Conservation (phyloP, 208 protist species). For the Leishmania arabica region DNA sequence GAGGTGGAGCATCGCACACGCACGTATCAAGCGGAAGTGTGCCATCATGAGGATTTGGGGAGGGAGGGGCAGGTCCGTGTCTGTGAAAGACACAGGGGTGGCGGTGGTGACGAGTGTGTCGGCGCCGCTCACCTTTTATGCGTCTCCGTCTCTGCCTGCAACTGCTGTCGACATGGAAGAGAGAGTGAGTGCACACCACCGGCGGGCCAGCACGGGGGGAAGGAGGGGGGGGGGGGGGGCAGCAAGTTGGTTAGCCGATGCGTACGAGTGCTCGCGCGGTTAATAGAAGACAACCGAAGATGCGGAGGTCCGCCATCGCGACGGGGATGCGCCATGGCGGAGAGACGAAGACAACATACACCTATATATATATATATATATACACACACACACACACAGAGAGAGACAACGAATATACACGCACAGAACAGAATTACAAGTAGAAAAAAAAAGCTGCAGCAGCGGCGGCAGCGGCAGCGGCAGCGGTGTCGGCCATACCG, state of each 20-base stretch:
- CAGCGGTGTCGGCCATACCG: not conserved
- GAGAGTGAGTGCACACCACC: not conserved
- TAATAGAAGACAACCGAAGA: not conserved
- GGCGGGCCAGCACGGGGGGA: too few relatives aligned
- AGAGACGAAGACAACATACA: not conserved
- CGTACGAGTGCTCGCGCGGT: not conserved
- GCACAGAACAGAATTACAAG: not conserved
- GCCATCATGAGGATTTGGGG: not conserved
- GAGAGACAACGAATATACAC: not conserved
- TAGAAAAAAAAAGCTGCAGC: not conserved
- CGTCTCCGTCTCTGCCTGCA: not conserved
- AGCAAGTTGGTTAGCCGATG: not conserved
- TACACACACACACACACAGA: too few relatives aligned
- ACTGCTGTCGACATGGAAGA: not conserved
- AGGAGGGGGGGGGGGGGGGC: not conserved
- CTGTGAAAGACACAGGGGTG: not conserved
- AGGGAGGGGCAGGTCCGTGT: not conserved
- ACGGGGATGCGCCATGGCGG: not conserved
- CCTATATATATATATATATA: too few relatives aligned
- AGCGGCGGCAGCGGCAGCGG: too few relatives aligned
- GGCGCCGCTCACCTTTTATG: not conserved
- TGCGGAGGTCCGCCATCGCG: not conserved
- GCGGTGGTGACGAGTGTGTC: not conserved
- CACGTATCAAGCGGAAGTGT: not conserved
- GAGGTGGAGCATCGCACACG: not conserved